Conservation (phyloP, 345 rosid genomes). For the Mercurialis annua region DNA sequence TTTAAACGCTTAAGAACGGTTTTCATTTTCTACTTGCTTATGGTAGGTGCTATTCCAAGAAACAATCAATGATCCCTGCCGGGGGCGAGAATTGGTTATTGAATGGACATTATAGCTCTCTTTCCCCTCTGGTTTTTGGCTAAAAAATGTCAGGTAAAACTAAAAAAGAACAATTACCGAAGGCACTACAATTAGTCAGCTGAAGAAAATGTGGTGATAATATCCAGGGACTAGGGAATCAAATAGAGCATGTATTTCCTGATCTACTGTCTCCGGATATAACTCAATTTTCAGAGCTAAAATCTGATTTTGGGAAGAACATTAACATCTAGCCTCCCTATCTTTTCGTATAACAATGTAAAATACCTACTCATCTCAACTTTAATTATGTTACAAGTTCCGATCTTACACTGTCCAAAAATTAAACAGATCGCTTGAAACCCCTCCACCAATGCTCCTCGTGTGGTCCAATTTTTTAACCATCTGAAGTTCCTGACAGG, state of each 20-base stretch:
- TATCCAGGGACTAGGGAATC: not conserved
- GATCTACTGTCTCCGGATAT: not conserved
- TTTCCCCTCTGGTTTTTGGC: too few relatives aligned
- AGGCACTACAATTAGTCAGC: not conserved
- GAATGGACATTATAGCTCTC: too few relatives aligned
- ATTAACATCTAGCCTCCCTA: not conserved
- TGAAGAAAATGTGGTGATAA: too few relatives aligned
- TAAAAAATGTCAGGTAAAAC: too few relatives aligned
- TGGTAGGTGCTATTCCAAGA: too few relatives aligned
- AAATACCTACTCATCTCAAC: conserved; percentile 2
- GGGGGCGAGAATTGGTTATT: too few relatives aligned
- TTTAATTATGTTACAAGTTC: conserved; percentile 36
- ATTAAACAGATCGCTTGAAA: not conserved
- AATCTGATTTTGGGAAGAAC: conserved; percentile 4
- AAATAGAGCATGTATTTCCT: conserved; percentile 3
- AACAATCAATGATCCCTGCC: too few relatives aligned
- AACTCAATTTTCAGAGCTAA: not conserved
- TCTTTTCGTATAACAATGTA: conserved; percentile 11
- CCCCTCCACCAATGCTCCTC: not conserved
- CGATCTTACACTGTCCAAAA: conserved; percentile 19
- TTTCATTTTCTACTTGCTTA: too few relatives aligned
- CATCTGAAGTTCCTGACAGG: not conserved
- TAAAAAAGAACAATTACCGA: too few relatives aligned
- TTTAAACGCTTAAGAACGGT: too few relatives aligned
- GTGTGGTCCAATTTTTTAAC: not conserved